These are phyloP conservation scores for Corchorus capsularis DNA, from an alignment of 345 rosid genomes.

Conservation along the genomic window DNA sequence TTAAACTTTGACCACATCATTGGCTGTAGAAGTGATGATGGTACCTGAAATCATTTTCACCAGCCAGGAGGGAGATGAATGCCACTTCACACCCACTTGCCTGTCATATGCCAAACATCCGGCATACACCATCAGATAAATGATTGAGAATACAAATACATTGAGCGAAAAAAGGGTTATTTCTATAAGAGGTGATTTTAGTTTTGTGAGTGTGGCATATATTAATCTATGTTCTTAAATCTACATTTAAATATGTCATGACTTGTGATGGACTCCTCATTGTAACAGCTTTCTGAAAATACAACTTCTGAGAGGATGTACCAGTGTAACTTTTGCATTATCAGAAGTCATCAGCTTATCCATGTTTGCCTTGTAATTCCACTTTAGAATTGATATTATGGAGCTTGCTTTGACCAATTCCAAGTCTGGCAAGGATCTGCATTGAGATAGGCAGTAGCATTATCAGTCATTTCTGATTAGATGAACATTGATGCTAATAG, in stretches of 20 bases:
- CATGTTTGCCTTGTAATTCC: conserved; percentile 59
- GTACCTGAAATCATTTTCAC: conserved; percentile 46
- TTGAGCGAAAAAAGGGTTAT: neutral
- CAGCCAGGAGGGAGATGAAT: conserved; percentile 42
- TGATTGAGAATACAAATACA: neutral
- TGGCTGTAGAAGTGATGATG: conserved; percentile 10
- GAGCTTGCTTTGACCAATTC: conserved; percentile 51
- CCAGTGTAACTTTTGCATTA: conserved; percentile 45
- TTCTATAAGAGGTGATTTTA: neutral
- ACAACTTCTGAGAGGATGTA: conserved; percentile 20
- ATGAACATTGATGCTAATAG: conserved; percentile 1
- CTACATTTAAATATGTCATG: neutral
- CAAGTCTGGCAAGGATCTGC: conserved; percentile 56
- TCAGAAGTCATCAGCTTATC: conserved; percentile 47
- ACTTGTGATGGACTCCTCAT: neutral
- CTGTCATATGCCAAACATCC: conserved; percentile 28
- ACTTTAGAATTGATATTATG: conserved; percentile 48
- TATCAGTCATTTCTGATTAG: conserved; percentile 17
- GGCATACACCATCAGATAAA: conserved; percentile 12
- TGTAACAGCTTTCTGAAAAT: neutral
- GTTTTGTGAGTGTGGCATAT: neutral
- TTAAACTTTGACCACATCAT: neutral
- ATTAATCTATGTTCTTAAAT: neutral
- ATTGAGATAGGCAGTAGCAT: conserved; percentile 3
- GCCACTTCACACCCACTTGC: conserved; percentile 57